phyloP scores from a whole-genome alignment of 2,329 filamentous ascomycete species.

The Metarhizium brunneum region DNA sequence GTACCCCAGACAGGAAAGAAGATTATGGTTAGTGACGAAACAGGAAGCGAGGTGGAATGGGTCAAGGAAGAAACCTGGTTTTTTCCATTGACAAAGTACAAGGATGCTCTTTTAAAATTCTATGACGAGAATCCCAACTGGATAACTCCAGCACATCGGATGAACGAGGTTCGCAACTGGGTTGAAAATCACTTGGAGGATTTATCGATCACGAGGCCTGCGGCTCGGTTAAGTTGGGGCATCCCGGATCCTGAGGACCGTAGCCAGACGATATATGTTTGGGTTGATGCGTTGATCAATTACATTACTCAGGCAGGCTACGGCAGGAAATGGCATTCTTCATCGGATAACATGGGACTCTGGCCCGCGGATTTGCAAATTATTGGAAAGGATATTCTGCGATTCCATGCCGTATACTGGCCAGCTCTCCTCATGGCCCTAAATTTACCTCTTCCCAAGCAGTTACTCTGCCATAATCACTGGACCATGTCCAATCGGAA shows the following conservation, averaged over 20 bases:
- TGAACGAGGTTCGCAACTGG: constrained; percentile 69
- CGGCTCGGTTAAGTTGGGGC: constrained; percentile 73
- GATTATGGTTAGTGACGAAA: constrained; percentile 75
- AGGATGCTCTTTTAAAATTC: constrained; percentile 67
- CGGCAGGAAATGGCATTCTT: constrained; percentile 49
- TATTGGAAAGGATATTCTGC: constrained; percentile 91
- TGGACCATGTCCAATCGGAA: constrained; percentile 90
- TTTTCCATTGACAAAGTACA: constrained; percentile 79
- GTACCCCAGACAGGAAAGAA: constrained; percentile 76
- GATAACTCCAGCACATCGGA: constrained; percentile 62
- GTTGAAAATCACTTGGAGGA: constrained; percentile 74
- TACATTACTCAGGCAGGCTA: constrained; percentile 87
- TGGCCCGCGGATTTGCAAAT: constrained; percentile 93
- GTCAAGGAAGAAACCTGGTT: constrained; percentile 90
- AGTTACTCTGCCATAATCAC: constrained; percentile 81
- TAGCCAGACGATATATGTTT: constrained; percentile 91
- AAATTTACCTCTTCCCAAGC: constrained; percentile 66
- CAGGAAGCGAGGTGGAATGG: constrained; percentile 91
- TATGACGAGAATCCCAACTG: constrained; percentile 71
- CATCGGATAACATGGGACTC: constrained; percentile 49
- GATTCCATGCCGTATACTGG: constrained; percentile 98
- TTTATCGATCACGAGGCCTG: constrained; percentile 79
- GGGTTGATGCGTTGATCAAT: constrained; percentile 92
- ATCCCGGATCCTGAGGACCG: constrained; percentile 78
- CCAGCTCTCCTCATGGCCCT: constrained; percentile 90